A percentile compares a stretch with the other conserved stretches of the same genome.
These are phyloP conservation scores for Epichloe brachyelytri DNA, from an alignment of 2,329 filamentous ascomycete species.

Conservation along the genomic window DNA sequence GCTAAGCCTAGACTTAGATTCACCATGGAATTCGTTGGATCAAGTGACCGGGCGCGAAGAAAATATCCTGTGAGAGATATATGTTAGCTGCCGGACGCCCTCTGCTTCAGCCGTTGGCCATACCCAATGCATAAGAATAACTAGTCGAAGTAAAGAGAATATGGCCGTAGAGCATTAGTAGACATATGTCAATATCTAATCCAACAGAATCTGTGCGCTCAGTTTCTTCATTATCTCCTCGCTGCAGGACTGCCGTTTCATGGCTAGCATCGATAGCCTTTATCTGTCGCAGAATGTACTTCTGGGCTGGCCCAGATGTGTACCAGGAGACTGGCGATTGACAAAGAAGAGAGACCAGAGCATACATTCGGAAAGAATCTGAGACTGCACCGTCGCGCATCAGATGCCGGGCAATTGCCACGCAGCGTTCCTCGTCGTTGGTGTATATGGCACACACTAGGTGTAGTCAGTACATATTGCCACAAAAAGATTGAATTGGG, in stretches of 20 bases:
- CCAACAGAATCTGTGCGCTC: background rate
- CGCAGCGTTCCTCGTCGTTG: slow-evolving; percentile 64
- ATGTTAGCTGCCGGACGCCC: slow-evolving; percentile 1
- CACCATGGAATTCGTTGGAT: slow-evolving; percentile 64
- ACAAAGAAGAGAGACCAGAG: slow-evolving; percentile 62
- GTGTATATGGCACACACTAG: slow-evolving; percentile 71
- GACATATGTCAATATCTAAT: slow-evolving; percentile 54
- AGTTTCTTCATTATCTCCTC: slow-evolving; percentile 12
- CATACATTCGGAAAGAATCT: slow-evolving; percentile 74
- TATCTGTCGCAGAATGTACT: slow-evolving; percentile 83
- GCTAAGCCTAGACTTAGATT: slow-evolving; percentile 70
- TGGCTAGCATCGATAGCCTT: slow-evolving; percentile 67
- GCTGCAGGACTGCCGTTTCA: slow-evolving; percentile 22
- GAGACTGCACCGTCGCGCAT: slow-evolving; percentile 73
- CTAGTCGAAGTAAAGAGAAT: slow-evolving; percentile 75
- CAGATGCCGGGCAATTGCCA: slow-evolving; percentile 65
- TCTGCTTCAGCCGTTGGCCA: background rate
- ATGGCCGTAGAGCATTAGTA: slow-evolving; percentile 83
- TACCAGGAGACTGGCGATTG: slow-evolving; percentile 65
- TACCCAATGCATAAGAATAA: slow-evolving; percentile 69
- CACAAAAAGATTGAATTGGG: background rate
- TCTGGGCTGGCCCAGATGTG: slow-evolving; percentile 70
- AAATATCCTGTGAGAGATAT: slow-evolving; percentile 52
- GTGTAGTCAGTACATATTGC: slow-evolving; percentile 1
- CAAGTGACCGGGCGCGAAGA: slow-evolving; percentile 60